These are phyloP conservation scores for Mychonastes homosphaera DNA, from an alignment of 139 green algal species.

Conservation along the genomic window DNA sequence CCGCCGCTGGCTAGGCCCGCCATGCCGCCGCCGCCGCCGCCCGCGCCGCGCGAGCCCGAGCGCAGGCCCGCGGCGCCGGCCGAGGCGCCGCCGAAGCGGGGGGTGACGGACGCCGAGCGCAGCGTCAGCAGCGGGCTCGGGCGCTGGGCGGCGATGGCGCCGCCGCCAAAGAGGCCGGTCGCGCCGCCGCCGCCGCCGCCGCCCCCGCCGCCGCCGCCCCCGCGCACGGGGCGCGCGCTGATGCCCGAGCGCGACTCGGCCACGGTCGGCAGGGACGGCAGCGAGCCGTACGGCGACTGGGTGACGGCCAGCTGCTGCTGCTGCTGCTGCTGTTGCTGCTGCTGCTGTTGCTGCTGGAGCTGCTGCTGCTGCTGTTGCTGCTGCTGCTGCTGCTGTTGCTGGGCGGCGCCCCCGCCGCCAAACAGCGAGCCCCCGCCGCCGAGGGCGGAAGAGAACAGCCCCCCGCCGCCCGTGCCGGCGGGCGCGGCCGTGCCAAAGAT, in stretches of 20 bases:
- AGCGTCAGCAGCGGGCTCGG: slow-evolving; percentile 44
- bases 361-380: neutral
- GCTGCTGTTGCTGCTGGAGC: neutral
- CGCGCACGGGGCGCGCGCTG: slow-evolving; percentile 29
- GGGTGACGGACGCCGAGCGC: slow-evolving; percentile 40
- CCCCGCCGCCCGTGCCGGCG: neutral
- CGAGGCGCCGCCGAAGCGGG: slow-evolving; percentile 37
- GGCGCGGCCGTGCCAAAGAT: neutral
- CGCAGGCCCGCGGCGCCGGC: slow-evolving; percentile 18
- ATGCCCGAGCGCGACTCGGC: slow-evolving; percentile 52
- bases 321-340: neutral
- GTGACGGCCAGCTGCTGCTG: slow-evolving; percentile 19
- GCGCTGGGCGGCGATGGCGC: slow-evolving; percentile 11
- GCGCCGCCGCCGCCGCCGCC: too few species aligned
- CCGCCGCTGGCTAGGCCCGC: slow-evolving; percentile 1
- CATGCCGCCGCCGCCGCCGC: neutral
- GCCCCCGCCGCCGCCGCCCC: neutral
- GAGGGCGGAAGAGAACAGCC: neutral
- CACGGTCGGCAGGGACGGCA: slow-evolving; percentile 25
- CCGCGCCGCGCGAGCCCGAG: neutral
- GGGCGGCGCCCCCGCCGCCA: neutral
- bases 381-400: neutral
- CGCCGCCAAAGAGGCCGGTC: too few species aligned
- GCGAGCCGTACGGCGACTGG: slow-evolving; percentile 30
- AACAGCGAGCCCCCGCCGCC: neutral